These are phyloP conservation scores for Cladosporium cucumerinum DNA, from an alignment of 2,329 filamentous ascomycete genomes.

Conservation along the genomic window DNA sequence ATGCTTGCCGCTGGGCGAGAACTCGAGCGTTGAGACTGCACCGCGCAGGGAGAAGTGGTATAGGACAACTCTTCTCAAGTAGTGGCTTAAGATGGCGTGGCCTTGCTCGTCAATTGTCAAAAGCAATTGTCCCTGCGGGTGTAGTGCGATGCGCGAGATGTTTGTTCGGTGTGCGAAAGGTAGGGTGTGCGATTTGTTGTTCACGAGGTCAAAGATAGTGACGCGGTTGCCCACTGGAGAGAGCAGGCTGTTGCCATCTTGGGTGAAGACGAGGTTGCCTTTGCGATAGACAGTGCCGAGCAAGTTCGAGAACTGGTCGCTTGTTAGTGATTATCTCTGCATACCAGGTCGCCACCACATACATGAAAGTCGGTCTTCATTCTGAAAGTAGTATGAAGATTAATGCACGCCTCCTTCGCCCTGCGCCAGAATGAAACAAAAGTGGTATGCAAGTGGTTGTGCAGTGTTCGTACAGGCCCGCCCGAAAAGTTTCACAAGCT, in stretches of 20 bases:
- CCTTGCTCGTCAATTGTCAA: constrained; percentile 94
- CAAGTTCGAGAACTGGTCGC: constrained; percentile 87
- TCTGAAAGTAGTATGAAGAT: constrained; percentile 25
- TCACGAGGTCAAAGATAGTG: constrained; percentile 91
- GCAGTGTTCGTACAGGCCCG: neutral
- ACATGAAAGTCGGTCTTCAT: constrained; percentile 99
- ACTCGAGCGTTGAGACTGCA: constrained; percentile 77
- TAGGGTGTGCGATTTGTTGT: constrained; percentile 85
- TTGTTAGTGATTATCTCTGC: constrained; percentile 4
- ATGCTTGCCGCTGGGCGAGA: constrained; percentile 84
- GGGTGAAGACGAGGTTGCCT: constrained; percentile 94
- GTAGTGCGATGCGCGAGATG: constrained; percentile 81
- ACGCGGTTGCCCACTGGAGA: constrained; percentile 96
- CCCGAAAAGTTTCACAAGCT: constrained; percentile 9
- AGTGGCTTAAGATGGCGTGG: constrained; percentile 86
- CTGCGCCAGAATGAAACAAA: constrained; percentile 3
- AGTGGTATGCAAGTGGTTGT: neutral
- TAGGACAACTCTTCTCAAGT: constrained; percentile 77
- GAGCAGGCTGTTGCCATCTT: constrained; percentile 91
- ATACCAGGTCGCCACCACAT: constrained; percentile 25
- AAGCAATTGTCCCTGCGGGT: constrained; percentile 85
- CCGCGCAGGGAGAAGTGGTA: constrained; percentile 95
- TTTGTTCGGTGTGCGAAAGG: constrained; percentile 93
- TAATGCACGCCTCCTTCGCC: neutral
- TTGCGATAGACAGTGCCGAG: constrained; percentile 97